These are phyloP conservation scores for Isatis tinctoria DNA, from an alignment of 345 rosid species.

Conservation along the genomic window DNA sequence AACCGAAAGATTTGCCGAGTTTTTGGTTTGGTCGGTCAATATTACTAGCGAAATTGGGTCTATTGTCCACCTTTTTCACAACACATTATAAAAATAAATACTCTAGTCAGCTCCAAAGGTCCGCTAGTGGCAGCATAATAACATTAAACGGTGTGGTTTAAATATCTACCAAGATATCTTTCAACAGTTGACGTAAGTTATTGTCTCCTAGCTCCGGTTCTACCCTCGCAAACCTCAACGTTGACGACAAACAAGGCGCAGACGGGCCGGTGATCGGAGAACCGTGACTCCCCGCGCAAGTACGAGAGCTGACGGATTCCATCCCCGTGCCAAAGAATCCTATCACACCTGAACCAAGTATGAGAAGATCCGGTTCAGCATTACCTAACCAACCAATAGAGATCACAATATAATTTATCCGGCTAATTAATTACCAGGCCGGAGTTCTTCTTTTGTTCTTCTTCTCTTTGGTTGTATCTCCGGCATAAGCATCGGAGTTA, in stretches of 20 bases:
- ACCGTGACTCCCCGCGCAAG: slow-evolving; percentile 56
- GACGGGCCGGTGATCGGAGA: slow-evolving; percentile 94
- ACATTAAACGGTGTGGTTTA: background rate
- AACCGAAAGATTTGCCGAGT: slow-evolving; percentile 21
- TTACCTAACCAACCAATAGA: background rate
- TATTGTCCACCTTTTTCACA: slow-evolving; percentile 2
- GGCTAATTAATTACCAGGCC: slow-evolving; percentile 60
- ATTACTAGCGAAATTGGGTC: background rate
- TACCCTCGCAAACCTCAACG: slow-evolving; percentile 43
- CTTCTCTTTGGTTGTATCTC: slow-evolving; percentile 53
- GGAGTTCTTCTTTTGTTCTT: slow-evolving; percentile 91
- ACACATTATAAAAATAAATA: slow-evolving; percentile 6
- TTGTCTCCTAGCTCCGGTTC: slow-evolving; percentile 27
- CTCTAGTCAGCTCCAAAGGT: background rate
- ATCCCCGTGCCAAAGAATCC: slow-evolving; percentile 81
- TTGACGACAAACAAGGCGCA: slow-evolving; percentile 56
- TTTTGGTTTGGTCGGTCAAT: slow-evolving; percentile 27
- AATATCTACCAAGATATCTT: background rate
- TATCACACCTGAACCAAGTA: slow-evolving; percentile 65
- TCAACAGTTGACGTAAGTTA: background rate
- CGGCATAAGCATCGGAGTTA: slow-evolving; percentile 79
- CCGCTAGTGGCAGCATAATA: background rate
- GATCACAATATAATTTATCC: background rate
- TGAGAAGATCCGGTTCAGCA: background rate
- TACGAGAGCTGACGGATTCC: slow-evolving; percentile 64